Base-by-base conservation (phyloP, 345 rosid genomes). In the Murraya paniculata region DNA sequence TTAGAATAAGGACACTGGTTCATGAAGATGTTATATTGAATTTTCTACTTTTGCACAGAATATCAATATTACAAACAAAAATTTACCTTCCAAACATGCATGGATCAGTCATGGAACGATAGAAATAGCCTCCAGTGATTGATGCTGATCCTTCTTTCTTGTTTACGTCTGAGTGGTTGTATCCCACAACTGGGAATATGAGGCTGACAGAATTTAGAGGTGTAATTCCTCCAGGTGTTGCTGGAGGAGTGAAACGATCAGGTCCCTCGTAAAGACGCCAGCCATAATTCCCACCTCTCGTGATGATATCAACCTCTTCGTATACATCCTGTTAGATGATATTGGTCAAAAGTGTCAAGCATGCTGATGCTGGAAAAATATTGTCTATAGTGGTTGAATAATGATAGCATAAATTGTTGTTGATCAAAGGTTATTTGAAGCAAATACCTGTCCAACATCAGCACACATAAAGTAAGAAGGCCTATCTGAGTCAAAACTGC, bases 231-330 rank as follows among this genome's bases (percentile, higher is more conserved):
- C 94, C 92, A 0, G 90, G 88, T 60, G 92, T 73, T 28, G 86
- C 78, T 33, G 57, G 65, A 25, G 91, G 89, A 36, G 77, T 78
- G 78, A 72, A 77, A 39, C 16, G 86, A 18, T 89, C 74, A 10
- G 91, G 92, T 60, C 99, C 99, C 81, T 95, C 99, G 0, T 87
- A 88, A 69, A 74, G 64, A 50, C 89, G 94, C 99, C 99, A 95
- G 27, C 99, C 99, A 60, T 93, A 95, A 85, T 95, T 95, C 82
- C 96, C 99, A 5, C 90, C 96, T 82, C 78, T 90, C 76, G 84
- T 92, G 85, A 95, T 92, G 65, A 93, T 39, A 82, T 95, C 93
- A 25, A 95, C 94, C 87, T 95, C 99, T 87, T 95, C 99, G 53
- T 90, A 89, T 21, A 72, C 21, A 82, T 93, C 90, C 99, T 95